These are phyloP conservation scores for Pisolithus tinctorius DNA, from an alignment of 768 basidiomycete genomes.

Conservation along the genomic window DNA sequence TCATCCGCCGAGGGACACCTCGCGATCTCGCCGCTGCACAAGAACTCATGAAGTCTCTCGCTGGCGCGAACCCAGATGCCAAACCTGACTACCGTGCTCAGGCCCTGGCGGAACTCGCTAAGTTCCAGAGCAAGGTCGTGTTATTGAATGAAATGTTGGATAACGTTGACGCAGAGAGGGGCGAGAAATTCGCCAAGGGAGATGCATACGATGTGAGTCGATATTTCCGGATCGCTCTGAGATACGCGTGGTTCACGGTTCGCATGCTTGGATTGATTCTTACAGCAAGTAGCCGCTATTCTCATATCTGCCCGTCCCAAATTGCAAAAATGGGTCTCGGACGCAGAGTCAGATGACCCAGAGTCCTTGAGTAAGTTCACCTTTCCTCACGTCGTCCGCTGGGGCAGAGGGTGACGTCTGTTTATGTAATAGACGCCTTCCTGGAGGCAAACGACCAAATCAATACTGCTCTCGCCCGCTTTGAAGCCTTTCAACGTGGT, in stretches of 20 bases:
- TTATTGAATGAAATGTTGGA: conserved; percentile 97
- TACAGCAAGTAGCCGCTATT: conserved; percentile 83
- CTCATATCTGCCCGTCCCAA: conserved; percentile 81
- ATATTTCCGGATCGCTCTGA: neutral
- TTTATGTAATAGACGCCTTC: conserved; percentile 63
- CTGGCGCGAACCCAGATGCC: conserved; percentile 91
- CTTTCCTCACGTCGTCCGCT: neutral
- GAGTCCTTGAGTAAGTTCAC: conserved; percentile 72
- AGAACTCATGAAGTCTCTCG: conserved; percentile 92
- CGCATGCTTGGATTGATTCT: too few species aligned
- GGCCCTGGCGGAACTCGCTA: conserved; percentile 83
- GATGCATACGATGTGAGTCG: conserved; percentile 85
- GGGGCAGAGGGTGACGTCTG: neutral
- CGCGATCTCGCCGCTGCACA: conserved; percentile 93
- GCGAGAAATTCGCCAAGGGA: conserved; percentile 78
- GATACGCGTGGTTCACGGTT: too few species aligned
- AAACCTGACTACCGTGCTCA: conserved; percentile 93
- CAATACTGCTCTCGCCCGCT: conserved; percentile 84
- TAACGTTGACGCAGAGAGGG: conserved; percentile 65
- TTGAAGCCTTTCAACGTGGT: conserved; percentile 90
- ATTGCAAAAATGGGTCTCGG: conserved; percentile 96
- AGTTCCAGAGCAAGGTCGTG: conserved; percentile 91
- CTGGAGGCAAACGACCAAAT: conserved; percentile 97
- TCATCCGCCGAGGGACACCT: conserved; percentile 93
- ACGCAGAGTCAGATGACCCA: conserved; percentile 83